These are phyloP conservation scores for Chytriomyces confervae DNA, from an alignment of 192 early-diverging fungal species.

Conservation along the genomic window DNA sequence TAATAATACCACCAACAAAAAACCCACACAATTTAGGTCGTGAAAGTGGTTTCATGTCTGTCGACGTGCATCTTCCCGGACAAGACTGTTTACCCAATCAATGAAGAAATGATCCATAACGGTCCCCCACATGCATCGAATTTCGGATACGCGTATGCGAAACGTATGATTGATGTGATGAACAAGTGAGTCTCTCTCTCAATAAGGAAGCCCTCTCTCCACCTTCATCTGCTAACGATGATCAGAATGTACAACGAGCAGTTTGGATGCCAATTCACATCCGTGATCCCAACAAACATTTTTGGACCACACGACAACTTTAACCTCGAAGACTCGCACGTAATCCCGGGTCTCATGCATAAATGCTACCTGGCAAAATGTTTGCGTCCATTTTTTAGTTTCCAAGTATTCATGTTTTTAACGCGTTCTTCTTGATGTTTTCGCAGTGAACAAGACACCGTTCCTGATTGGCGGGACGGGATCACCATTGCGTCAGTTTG, in stretches of 20 bases:
- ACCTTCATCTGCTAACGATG: constrained; percentile 40
- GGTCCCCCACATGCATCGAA: constrained; percentile 82
- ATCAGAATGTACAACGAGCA: constrained; percentile 81
- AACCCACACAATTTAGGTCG: constrained; percentile 49
- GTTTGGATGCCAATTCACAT: constrained; percentile 79
- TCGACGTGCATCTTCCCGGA: constrained; percentile 88
- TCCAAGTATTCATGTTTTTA: constrained; percentile 44
- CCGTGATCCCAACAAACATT: constrained; percentile 82
- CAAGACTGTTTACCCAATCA: constrained; percentile 82
- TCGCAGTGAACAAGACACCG: constrained; percentile 68
- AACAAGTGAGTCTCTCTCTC: constrained; percentile 63
- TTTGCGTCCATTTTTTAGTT: constrained; percentile 40
- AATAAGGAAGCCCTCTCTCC: no score
- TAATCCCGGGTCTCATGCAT: constrained; percentile 81
- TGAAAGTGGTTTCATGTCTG: constrained; percentile 85
- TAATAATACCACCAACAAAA: background rate
- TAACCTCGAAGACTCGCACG: constrained; percentile 79
- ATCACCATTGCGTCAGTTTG: constrained; percentile 81
- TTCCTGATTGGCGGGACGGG: constrained; percentile 78
- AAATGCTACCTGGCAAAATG: constrained; percentile 83
- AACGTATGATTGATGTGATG: constrained; percentile 83
- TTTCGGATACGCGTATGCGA: constrained; percentile 82
- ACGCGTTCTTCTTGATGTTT: constrained; percentile 61
- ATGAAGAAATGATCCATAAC: constrained; percentile 83
- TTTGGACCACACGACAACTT: constrained; percentile 85